Evolutionary conservation across 2,329 filamentous ascomycete genomes (phyloP).

Genomic region (Botrytis deweyae): DNA sequence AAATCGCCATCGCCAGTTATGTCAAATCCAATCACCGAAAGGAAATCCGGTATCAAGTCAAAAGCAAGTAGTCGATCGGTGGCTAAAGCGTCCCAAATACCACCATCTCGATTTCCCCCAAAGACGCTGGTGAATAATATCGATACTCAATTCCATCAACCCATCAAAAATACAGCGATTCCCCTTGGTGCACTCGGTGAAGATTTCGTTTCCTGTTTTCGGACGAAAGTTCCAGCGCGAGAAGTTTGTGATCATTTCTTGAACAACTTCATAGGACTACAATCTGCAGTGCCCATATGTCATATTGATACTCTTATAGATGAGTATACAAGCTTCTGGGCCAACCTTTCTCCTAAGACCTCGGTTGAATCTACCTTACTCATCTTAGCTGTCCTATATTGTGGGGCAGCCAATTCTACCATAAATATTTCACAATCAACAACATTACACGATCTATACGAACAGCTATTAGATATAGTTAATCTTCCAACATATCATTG

Average conservation of each 20-base stretch:
- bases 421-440: background rate
- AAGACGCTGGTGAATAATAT: background rate
- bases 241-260: constrained; percentile 12
- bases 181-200: background rate
- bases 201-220: background rate
- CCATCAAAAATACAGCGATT: background rate
- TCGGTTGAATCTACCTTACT: background rate
- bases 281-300: background rate
- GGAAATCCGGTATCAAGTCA: background rate
- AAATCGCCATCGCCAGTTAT: constrained; percentile 3
- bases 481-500: background rate
- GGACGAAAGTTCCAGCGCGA: background rate
- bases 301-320: background rate
- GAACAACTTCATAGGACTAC: background rate
- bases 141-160: background rate
- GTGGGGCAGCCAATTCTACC: background rate
- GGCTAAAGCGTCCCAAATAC: background rate
- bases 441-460: background rate
- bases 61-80: background rate
- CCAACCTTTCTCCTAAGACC: background rate
- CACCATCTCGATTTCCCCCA: background rate
- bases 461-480: background rate
- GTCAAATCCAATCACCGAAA: background rate
- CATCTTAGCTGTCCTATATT: background rate
- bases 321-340: background rate